These are phyloP conservation scores for Pseudotulostoma volvatum DNA, from an alignment of 495 filamentous ascomycete genomes.

Conservation along the genomic window DNA sequence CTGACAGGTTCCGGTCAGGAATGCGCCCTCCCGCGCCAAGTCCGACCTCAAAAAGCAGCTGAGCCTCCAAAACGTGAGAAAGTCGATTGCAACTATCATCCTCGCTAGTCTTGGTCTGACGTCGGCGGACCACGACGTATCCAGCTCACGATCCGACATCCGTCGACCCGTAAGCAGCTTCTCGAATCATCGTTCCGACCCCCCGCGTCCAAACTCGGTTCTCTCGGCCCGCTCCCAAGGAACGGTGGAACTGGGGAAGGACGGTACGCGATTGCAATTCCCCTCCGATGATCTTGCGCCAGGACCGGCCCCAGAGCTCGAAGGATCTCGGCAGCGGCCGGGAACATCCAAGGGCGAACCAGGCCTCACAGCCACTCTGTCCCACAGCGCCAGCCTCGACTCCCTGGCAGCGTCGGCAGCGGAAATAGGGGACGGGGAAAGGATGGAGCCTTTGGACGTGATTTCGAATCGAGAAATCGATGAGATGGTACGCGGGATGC, in stretches of 20 bases:
- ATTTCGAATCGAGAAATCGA: constrained; percentile 71
- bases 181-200: constrained; percentile 3
- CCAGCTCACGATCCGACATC: constrained; percentile 8
- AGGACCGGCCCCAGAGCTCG: background rate
- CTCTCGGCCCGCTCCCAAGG: constrained; percentile 5
- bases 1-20: constrained; percentile 37
- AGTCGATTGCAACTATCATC: constrained; percentile 67
- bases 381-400: constrained; percentile 6
- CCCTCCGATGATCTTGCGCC: background rate
- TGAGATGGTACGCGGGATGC: constrained; percentile 67
- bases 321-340: background rate
- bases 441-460: constrained; percentile 64
- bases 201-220: constrained; percentile 4
- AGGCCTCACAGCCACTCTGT: constrained; percentile 1
- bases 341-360: constrained; percentile 1
- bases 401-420: constrained; percentile 5
- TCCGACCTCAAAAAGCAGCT: constrained; percentile 74
- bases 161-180: constrained; percentile 5
- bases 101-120: constrained; percentile 49
- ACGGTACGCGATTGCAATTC: constrained; percentile 1
- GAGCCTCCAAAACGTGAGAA: constrained; percentile 59
- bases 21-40: constrained; percentile 68
- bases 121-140: constrained; percentile 12
- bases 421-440: constrained; percentile 29
- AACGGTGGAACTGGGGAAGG: constrained; percentile 1